A percentile compares a stretch with the other conserved stretches of the same genome.
Conservation (phyloP, 2,329 filamentous ascomycete genomes). For the Shiraia sp. region DNA sequence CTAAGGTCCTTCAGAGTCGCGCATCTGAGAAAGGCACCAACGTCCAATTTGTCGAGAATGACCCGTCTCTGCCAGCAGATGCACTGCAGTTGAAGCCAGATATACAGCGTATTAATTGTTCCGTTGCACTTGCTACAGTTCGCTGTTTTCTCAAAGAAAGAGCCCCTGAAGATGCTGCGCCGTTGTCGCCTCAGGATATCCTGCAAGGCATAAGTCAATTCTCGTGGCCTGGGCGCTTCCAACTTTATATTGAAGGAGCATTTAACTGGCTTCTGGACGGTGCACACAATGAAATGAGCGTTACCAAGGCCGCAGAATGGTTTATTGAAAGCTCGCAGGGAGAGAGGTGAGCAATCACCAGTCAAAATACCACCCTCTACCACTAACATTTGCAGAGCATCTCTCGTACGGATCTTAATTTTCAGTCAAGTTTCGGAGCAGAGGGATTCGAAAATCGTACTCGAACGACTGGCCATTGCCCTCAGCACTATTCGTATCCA, state of each 20-base stretch:
- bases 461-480: slow-evolving; percentile 1
- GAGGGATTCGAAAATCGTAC: slow-evolving; percentile 1
- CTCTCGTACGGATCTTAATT: slow-evolving; percentile 2
- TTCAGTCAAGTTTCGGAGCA: slow-evolving; percentile 5
- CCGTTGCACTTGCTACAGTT: slow-evolving; percentile 11
- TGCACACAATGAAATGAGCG: slow-evolving; percentile 20
- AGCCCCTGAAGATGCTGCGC: too few species aligned
- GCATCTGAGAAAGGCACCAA: slow-evolving; percentile 14
- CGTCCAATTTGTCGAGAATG: slow-evolving; percentile 10
- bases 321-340: slow-evolving; percentile 8
- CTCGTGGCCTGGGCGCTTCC: slow-evolving; percentile 16
- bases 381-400: neutral
- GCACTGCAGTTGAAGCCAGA: slow-evolving; percentile 8
- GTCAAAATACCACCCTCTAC: neutral
- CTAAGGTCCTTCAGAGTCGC: slow-evolving; percentile 9
- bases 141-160: neutral
- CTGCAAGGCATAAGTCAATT: slow-evolving; percentile 8
- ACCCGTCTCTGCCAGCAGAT: slow-evolving; percentile 11
- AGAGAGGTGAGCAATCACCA: slow-evolving; percentile 1
- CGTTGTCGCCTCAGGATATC: slow-evolving; percentile 6
- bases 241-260: slow-evolving; percentile 7
- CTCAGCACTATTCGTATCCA: slow-evolving; percentile 4
- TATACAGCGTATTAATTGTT: slow-evolving; percentile 15
- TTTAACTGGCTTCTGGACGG: slow-evolving; percentile 14
- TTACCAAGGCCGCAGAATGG: slow-evolving; percentile 14